Conservation (phyloP, 148 eudicot species). For the Rhododendron henanense region DNA sequence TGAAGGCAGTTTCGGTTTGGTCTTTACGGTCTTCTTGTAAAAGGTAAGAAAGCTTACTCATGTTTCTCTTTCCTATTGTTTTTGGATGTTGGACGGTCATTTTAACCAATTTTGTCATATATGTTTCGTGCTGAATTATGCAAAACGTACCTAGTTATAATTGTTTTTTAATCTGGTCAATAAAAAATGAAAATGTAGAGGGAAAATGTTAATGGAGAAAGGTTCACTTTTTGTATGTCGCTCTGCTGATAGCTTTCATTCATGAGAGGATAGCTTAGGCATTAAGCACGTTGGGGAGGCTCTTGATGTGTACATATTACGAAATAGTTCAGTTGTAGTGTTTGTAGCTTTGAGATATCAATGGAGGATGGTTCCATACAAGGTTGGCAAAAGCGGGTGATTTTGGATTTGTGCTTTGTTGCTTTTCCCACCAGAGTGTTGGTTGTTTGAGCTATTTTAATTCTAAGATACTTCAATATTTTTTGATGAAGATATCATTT, state of each 20-base stretch:
- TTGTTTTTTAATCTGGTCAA: neutral
- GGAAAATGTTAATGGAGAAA: neutral
- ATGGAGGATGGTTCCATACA: neutral
- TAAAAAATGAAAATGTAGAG: neutral
- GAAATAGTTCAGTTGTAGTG: neutral
- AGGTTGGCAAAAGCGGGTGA: neutral
- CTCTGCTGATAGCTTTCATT: neutral
- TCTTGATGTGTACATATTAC: neutral
- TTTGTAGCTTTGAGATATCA: neutral
- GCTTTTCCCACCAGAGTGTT: neutral
- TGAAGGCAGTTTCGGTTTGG: neutral
- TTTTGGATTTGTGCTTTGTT: neutral
- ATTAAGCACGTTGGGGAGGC: neutral
- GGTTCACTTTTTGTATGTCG: neutral
- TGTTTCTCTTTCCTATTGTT: neutral
- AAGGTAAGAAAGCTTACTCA: conserved; percentile 19
- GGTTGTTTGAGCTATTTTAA: conserved; percentile 1
- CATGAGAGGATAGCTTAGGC: neutral
- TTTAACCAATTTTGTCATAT: neutral
- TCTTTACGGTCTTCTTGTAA: neutral
- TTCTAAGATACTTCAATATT: neutral
- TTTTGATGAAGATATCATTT: neutral
- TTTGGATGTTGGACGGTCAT: conserved; percentile 2
- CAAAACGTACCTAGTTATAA: neutral
- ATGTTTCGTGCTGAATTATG: neutral